Base-by-base conservation (phyloP, 495 filamentous ascomycete species). In the Lophiotrema nucula region DNA sequence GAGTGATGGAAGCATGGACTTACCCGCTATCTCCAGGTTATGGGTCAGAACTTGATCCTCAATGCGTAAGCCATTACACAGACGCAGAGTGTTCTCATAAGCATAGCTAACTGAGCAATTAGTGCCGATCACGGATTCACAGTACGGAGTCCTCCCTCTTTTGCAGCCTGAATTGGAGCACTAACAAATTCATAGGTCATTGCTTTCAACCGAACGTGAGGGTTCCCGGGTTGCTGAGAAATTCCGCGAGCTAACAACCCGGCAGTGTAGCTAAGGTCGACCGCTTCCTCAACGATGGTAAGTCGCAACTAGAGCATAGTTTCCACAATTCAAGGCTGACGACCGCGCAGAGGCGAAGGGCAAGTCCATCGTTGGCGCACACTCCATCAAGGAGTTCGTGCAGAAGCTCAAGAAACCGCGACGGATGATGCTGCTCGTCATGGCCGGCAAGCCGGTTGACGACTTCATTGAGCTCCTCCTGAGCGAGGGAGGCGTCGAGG, bases 11-110 rank as follows among this genome's bases (percentile, higher is more conserved):
- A 37, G 27, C 15, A 45, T 4, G 12, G 31, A 33, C 51, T 65
- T 13, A 61, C 39, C 8, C 19, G 22, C 27, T 27, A 44, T 54
- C 26, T 48, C 26, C 37, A 66, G 63, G 92, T 98, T 70, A 97
- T 98, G 93, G 86, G 86, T 42, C 72, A 97, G 84, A 98, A 98
- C 83, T 79, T 98, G 81, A 97, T 98, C 80, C 79, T 98, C 69
- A 98, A 98, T 78, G 90, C 86, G 79, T 95, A 66, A 66, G 63
- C 53, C 12, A 50, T 33, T 49, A 35, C 39, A 33, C 48, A 42
- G 11, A 33, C 41, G 38, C 19, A 41, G 21, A 25, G n/a, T 43
- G 6, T 25, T 37, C 21, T 58, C 25, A 27, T 56, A 52, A 45
- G 53, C 56, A 50, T 13, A 35, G 19, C 50, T 66, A 57, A 62